Evolutionary conservation across 495 filamentous ascomycete species (phyloP).

Genomic region (Daldinia vernicosa): DNA sequence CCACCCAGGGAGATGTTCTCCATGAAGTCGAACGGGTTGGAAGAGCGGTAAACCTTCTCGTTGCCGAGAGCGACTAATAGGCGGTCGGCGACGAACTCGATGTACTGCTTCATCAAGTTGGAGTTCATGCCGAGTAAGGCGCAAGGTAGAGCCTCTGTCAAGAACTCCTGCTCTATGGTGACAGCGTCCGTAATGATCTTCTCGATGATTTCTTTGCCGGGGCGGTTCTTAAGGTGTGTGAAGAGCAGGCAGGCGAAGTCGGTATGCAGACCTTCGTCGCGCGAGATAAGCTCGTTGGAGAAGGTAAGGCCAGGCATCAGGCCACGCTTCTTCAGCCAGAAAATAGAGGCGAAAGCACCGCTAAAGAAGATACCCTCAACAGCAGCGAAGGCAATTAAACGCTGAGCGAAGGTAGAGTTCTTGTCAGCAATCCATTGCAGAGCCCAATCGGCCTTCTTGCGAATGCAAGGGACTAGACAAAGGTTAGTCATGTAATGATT

Average conservation of each 20-base stretch:
- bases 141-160: conserved; percentile 92
- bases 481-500: conserved; percentile 20
- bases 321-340: conserved; percentile 99
- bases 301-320: conserved; percentile 98
- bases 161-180: conserved; percentile 94
- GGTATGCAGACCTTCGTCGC: conserved; percentile 99
- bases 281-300: conserved; percentile 99
- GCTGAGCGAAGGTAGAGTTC: conserved; percentile 91
- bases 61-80: conserved; percentile 92
- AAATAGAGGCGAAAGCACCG: conserved; percentile 98
- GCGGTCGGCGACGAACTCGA: conserved; percentile 98
- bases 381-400: conserved; percentile 95
- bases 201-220: conserved; percentile 79
- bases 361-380: conserved; percentile 99
- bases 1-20: conserved; percentile 98
- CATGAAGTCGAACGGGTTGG: conserved; percentile 99
- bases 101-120: conserved; percentile 98
- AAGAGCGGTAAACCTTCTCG: conserved; percentile 87
- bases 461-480: conserved; percentile 82
- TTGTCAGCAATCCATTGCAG: conserved; percentile 93
- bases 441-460: conserved; percentile 98
- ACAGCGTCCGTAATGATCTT: conserved; percentile 95
- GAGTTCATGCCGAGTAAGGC: conserved; percentile 97
- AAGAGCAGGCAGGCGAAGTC: conserved; percentile 98
- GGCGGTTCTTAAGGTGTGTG: conserved; percentile 92